Evolutionary conservation across 2,329 filamentous ascomycete genomes (phyloP), one percentile per base, ranked within the genome.

Genomic region (Ophiosphaerella korrae): DNA sequence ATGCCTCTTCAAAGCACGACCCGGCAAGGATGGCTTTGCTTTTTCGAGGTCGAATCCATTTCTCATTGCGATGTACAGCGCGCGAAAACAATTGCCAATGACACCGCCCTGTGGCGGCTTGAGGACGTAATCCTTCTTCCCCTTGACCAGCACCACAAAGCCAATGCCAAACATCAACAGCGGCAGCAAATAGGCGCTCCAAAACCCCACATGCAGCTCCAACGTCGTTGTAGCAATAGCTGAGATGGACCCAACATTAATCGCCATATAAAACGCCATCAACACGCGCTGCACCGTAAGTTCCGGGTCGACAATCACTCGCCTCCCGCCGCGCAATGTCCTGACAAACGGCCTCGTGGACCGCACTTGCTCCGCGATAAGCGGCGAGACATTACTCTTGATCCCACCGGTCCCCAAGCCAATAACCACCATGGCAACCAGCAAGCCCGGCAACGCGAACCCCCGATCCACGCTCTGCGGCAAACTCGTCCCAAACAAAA

Each of bases 351-450:
- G 73, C 21, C 66, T 73, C 18, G 68, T 75, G n/a, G 71, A 70
- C 7, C 67, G 69, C 42, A 79, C 77, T 59, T 80, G 78, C 55
- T 80, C 78, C 7, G 77, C 78, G 48, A 80, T 79, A 24, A 80
- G 56, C 2, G 78, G 78, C 8, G 75, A 75, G 37, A 92, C 88
- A 66, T 92, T 92, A 57, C 87, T 84, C 78, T 92, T 93, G 82
- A 92, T 91, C 64, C 89, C 88, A 55, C 89, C 89, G 1, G 88
- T 90, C 37, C 89, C 89, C 26, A 90, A 72, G n/a, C 87, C 88
- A 67, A 91, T 83, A 65, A 91, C 81, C 38, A 89, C 72, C 58
- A 89, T 79, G 21, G 84, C 84, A 26, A 85, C 74, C 2, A 87
- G 71, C 62, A 90, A 88, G 44, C 83, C 85, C 1, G 78, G 86